Evolutionary conservation across 164 flowering plant species (phyloP).

Genomic region (Akebia trifoliata): DNA sequence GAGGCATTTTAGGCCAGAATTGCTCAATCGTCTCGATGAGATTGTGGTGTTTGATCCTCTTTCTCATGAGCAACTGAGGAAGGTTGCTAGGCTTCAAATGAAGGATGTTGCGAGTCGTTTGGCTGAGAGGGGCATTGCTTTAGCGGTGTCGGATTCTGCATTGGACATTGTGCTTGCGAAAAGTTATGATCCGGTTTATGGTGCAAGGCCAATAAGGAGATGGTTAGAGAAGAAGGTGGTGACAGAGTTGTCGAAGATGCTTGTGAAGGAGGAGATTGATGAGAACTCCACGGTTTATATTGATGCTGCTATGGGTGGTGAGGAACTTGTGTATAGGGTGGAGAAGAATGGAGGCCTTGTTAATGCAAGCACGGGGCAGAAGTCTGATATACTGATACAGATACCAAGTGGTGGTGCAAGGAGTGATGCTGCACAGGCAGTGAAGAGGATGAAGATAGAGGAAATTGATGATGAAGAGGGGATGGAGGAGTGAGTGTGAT

Average conservation of each 20-base stretch:
- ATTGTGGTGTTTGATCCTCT: slow-evolving; percentile 77
- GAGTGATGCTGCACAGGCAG: slow-evolving; percentile 40
- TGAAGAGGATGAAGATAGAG: slow-evolving; percentile 56
- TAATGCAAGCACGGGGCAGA: slow-evolving; percentile 41
- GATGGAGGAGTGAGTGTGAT: slow-evolving; percentile 7
- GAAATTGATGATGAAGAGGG: slow-evolving; percentile 11
- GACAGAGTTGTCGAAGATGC: slow-evolving; percentile 74
- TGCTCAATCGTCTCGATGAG: slow-evolving; percentile 69
- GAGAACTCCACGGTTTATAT: slow-evolving; percentile 80
- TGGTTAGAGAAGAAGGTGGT: slow-evolving; percentile 82
- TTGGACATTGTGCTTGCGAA: slow-evolving; percentile 48
- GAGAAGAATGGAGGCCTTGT: slow-evolving; percentile 50
- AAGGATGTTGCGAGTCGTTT: slow-evolving; percentile 66
- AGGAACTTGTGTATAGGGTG: slow-evolving; percentile 18
- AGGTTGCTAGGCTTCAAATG: slow-evolving; percentile 64
- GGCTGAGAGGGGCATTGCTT: slow-evolving; percentile 70
- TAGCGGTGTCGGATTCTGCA: slow-evolving; percentile 70
- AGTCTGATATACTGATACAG: slow-evolving; percentile 43
- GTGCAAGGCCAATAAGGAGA: slow-evolving; percentile 79
- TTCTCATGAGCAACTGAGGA: slow-evolving; percentile 62
- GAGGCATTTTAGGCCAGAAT: slow-evolving; percentile 61
- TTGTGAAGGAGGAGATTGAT: slow-evolving; percentile 61
- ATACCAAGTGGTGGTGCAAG: slow-evolving; percentile 28
- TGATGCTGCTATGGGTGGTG: slow-evolving; percentile 38
- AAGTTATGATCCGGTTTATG: slow-evolving; percentile 54